These are phyloP conservation scores for Penicillium sp. DNA, from an alignment of 2,329 filamentous ascomycete genomes.

Conservation along the genomic window DNA sequence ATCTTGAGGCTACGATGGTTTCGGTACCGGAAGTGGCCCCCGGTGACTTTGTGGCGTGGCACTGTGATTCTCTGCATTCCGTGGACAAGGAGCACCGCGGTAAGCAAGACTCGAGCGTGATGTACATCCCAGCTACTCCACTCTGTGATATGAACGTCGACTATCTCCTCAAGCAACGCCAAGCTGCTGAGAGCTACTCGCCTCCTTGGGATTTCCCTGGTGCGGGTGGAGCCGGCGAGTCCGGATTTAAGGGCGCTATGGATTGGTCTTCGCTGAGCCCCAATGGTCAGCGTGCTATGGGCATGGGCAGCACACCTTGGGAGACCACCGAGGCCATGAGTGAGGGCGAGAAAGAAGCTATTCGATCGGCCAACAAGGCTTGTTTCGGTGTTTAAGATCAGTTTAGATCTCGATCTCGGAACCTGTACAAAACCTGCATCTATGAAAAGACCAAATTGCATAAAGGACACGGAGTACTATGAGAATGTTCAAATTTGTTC, in stretches of 20 bases:
- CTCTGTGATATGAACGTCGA: slow-evolving; percentile 72
- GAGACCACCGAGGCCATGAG: slow-evolving; percentile 49
- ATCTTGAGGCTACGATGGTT: slow-evolving; percentile 69
- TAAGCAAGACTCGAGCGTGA: slow-evolving; percentile 71
- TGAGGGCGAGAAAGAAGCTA: slow-evolving; percentile 53
- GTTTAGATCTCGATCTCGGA: not conserved
- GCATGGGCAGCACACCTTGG: slow-evolving; percentile 54
- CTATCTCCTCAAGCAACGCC: slow-evolving; percentile 70
- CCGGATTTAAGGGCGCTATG: slow-evolving; percentile 40
- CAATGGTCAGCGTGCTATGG: slow-evolving; percentile 59
- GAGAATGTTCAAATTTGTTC: no score
- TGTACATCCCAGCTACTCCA: slow-evolving; percentile 88
- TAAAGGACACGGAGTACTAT: not conserved
- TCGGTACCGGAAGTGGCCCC: slow-evolving; percentile 69
- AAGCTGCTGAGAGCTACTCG: slow-evolving; percentile 68
- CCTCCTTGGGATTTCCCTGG: slow-evolving; percentile 73
- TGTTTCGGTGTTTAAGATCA: slow-evolving; percentile 45
- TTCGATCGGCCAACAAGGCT: slow-evolving; percentile 57
- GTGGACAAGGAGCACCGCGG: slow-evolving; percentile 80
- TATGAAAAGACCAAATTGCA: not conserved
- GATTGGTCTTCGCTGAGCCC: slow-evolving; percentile 43
- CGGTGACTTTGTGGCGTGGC: slow-evolving; percentile 77
- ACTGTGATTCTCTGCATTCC: slow-evolving; percentile 78
- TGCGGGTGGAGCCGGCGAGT: slow-evolving; percentile 46
- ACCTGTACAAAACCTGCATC: not conserved